phyloP scores from a whole-genome alignment of 2,329 filamentous ascomycete species.

The Cladophialophora yegresii region DNA sequence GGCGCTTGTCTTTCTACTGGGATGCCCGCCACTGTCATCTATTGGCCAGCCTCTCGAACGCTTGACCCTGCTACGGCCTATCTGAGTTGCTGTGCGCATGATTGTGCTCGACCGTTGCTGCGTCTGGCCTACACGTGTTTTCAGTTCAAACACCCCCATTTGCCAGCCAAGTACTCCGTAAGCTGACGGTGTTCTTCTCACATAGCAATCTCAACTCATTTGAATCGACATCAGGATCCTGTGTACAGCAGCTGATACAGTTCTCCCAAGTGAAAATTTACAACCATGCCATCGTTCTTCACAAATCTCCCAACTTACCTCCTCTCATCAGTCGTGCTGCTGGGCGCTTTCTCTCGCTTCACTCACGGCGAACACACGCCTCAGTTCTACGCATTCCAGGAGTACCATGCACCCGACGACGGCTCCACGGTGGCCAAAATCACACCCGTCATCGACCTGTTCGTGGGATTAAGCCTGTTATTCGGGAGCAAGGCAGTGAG shows the following conservation, averaged over 20 bases:
- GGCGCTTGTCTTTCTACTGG: background rate
- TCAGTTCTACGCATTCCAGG: slow-evolving; percentile 24
- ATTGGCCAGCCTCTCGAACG: background rate
- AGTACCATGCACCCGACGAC: slow-evolving; percentile 25
- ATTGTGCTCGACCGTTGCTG: background rate
- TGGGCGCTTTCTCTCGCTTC: slow-evolving; percentile 27
- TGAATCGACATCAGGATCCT: background rate
- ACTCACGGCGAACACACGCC: slow-evolving; percentile 27
- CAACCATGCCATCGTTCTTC: slow-evolving; percentile 1
- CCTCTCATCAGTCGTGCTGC: slow-evolving; percentile 21
- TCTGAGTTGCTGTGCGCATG: background rate
- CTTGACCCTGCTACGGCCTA: background rate
- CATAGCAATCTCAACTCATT: background rate
- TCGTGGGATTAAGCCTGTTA: slow-evolving; percentile 17
- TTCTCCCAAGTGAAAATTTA: background rate
- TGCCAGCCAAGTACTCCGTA: background rate
- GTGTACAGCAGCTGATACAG: background rate
- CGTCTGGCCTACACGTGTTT: background rate
- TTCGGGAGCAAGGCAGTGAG: slow-evolving; percentile 7
- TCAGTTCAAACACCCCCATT: background rate
- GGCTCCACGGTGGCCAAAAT: slow-evolving; percentile 14
- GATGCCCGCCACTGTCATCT: background rate
- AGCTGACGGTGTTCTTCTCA: background rate
- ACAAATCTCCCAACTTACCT: slow-evolving; percentile 21
- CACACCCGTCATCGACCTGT: slow-evolving; percentile 10